phyloP scores from a whole-genome alignment of 1,139 yeast species.

The Zygoascus sp. region DNA sequence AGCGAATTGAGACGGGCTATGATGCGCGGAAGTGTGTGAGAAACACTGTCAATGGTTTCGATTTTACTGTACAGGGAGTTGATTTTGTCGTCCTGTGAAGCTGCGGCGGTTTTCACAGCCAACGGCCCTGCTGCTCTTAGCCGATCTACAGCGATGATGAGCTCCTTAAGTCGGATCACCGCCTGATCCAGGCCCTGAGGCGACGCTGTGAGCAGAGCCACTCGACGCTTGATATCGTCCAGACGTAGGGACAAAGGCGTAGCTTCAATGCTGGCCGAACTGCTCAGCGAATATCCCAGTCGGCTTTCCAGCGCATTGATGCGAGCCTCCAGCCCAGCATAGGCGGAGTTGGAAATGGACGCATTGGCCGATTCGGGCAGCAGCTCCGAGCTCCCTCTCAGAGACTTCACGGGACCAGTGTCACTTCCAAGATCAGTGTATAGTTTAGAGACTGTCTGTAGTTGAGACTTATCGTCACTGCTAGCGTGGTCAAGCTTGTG shows the following conservation, averaged over 20 bases:
- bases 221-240: constrained; percentile 11
- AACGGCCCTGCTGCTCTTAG: constrained; percentile 11
- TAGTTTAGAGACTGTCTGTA: background rate
- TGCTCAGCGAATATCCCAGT: constrained; percentile 3
- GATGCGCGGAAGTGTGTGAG: constrained; percentile 40
- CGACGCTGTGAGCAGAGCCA: constrained; percentile 20
- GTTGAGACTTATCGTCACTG: too few species aligned
- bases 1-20: constrained; percentile 44
- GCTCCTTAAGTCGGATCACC: constrained; percentile 14
- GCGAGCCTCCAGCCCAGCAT: constrained; percentile 19
- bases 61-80: constrained; percentile 36
- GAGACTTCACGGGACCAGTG: too few species aligned
- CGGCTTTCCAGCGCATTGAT: constrained; percentile 17
- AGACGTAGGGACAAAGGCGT: constrained; percentile 6
- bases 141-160: constrained; percentile 11
- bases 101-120: constrained; percentile 1
- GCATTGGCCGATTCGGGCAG: too few species aligned
- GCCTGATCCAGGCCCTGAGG: constrained; percentile 18
- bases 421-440: constrained; percentile 9
- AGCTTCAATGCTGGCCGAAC: background rate
- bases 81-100: constrained; percentile 14
- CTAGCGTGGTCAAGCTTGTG: background rate
- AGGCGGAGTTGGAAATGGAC: background rate
- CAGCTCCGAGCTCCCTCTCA: background rate
- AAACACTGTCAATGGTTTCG: constrained; percentile 38